Percentiles rank a stretch among this genome's conserved stretches.
Conservation (phyloP, 352 stramenopile genomes). For the Blastocystis sp. region DNA sequence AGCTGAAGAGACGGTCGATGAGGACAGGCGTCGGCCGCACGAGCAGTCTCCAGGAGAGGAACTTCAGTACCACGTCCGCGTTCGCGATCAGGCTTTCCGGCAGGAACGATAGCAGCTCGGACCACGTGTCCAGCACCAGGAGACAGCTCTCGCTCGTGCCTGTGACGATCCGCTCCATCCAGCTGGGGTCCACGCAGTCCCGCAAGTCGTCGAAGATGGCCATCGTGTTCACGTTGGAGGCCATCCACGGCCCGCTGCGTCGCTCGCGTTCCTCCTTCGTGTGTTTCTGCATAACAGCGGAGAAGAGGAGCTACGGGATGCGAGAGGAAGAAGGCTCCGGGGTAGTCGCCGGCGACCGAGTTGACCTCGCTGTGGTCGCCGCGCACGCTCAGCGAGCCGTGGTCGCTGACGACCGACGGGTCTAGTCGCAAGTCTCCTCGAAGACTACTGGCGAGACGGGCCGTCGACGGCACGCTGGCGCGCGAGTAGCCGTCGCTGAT, state of each 20-base stretch:
- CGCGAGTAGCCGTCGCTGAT: not conserved
- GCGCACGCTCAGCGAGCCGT: too few relatives aligned
- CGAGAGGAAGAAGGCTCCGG: not conserved
- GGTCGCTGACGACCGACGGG: too few relatives aligned
- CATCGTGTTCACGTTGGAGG: not conserved
- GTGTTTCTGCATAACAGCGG: not conserved
- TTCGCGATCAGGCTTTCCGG: not conserved
- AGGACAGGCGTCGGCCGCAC: not conserved
- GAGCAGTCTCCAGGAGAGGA: not conserved
- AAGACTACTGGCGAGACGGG: not conserved
- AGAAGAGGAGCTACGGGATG: not conserved
- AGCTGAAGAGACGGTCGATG: not conserved
- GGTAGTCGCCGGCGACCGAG: not conserved
- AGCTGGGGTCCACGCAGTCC: not conserved
- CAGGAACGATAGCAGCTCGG: not conserved
- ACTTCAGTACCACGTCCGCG: slow-evolving; percentile 25
- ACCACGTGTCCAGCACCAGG: not conserved
- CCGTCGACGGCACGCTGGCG: not conserved
- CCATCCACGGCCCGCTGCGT: not conserved
- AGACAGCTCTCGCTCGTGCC: not conserved
- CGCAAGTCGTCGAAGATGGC: not conserved
- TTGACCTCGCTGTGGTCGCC: not conserved
- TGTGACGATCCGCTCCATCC: not conserved
- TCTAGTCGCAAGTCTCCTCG: not conserved
- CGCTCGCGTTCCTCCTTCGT: not conserved